A percentile compares a stretch with the other conserved stretches of the same genome.
phyloP scores from a whole-genome alignment of 768 basidiomycete genomes.

The Mycena haematopus region DNA sequence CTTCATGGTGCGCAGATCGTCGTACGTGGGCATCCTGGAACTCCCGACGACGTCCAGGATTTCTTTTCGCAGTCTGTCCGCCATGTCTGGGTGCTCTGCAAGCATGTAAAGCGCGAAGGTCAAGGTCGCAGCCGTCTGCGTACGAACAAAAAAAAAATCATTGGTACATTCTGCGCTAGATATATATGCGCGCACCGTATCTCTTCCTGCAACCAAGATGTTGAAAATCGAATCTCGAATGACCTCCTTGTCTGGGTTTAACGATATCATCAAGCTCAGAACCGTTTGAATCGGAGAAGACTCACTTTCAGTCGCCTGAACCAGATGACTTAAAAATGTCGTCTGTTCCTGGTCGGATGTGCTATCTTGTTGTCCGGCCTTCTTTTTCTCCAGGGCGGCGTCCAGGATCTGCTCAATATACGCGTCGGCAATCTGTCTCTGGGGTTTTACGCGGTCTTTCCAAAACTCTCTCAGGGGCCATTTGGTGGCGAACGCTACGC shows the following conservation, averaged over 20 bases:
- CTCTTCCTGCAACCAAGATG: slow-evolving; percentile 35
- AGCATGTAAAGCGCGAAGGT: slow-evolving; percentile 47
- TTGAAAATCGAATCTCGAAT: slow-evolving; percentile 33
- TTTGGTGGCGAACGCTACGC: neutral
- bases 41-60: slow-evolving; percentile 40
- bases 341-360: slow-evolving; percentile 34
- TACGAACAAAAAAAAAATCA: neutral
- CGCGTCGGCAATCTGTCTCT: slow-evolving; percentile 42
- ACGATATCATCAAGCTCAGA: neutral
- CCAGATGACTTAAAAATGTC: slow-evolving; percentile 52
- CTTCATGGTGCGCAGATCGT: slow-evolving; percentile 45
- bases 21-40: slow-evolving; percentile 39
- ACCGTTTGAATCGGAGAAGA: neutral
- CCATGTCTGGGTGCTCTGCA: slow-evolving; percentile 43
- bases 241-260: slow-evolving; percentile 23
- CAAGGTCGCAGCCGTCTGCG: slow-evolving; percentile 40
- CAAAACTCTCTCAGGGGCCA: slow-evolving; percentile 22
- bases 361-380: slow-evolving; percentile 13
- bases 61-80: slow-evolving; percentile 42
- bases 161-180: neutral
- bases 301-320: slow-evolving; percentile 49
- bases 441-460: slow-evolving; percentile 15
- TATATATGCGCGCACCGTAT: slow-evolving; percentile 38
- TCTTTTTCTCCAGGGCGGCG: slow-evolving; percentile 46
- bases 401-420: slow-evolving; percentile 56